Evolutionary conservation across 2,329 filamentous ascomycete species (phyloP).

Genomic region (Coniochaeta sp.): DNA sequence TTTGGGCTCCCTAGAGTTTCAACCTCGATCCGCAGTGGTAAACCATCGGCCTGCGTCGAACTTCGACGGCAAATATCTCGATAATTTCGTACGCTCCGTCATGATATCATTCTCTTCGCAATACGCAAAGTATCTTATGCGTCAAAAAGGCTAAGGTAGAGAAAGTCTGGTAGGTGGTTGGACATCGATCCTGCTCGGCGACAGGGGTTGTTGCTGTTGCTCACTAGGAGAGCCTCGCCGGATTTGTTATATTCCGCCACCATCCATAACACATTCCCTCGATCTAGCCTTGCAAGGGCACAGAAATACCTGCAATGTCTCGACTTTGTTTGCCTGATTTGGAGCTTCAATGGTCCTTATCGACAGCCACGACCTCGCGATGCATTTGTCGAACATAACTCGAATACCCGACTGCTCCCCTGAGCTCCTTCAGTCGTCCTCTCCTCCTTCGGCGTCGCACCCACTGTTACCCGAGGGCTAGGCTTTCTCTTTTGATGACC

Average conservation of each 20-base stretch:
- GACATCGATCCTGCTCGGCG: background rate
- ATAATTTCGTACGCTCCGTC: background rate
- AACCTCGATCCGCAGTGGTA: background rate
- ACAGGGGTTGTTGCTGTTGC: background rate
- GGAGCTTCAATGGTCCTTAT: background rate
- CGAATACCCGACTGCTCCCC: background rate
- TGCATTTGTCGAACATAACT: background rate
- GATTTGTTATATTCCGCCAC: background rate
- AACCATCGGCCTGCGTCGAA: background rate
- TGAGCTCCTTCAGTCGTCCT: background rate
- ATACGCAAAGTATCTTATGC: no score
- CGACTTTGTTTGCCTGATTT: background rate
- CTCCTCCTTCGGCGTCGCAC: background rate
- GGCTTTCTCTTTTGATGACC: background rate
- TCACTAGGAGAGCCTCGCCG: background rate
- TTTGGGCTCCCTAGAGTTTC: background rate
- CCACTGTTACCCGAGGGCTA: background rate
- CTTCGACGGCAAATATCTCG: background rate
- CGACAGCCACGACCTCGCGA: background rate
- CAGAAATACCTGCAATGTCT: background rate
- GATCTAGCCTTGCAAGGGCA: background rate
- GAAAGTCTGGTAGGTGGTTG: no score
- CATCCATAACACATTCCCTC: background rate
- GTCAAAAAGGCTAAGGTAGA: no score
- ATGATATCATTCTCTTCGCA: background rate